Evolutionary conservation across 257 asterid species (phyloP), one percentile per base, ranked within the genome.

Genomic region (Nicotiana tabacum): DNA sequence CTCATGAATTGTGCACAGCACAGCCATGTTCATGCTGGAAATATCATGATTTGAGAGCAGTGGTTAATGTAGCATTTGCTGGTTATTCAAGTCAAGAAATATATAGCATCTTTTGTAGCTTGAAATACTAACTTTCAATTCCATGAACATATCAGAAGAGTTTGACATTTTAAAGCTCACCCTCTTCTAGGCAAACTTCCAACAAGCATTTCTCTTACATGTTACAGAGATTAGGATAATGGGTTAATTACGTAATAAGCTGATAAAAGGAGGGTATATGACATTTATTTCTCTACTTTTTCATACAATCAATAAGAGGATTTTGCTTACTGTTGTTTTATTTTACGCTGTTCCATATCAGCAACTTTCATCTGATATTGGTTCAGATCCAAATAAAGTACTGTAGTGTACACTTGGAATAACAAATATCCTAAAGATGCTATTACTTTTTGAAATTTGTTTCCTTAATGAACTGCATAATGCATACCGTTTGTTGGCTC

Each of bases 141-240:
- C 80, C 64, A 48, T 76, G 80, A 76, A 24, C 32, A 46, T 46
- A 76, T 76, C 32, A 39, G 64, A 51, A 76, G 43, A 76, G 80
- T 51, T 76, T 8, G 64, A 76, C 80, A 51, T 51, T 74, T 46
- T 27, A 46, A 24, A 46, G 79, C 35, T 74, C 18, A 39, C 79
- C 39, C 4, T 12, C 39, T 33, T 48, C 79, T 46, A 48, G 79
- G 61, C 24, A 48, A 13, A 48, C 61, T 13, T 74, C 79, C 79
- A 48, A 74, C 37, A 13, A 74, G 32, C 79, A 43, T 24, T 72
- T 43, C 21, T n/a, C 13, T 72, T 48, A 48, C 39, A 1, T 16
- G 39, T 46, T 72, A 72, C 78, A 24, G 27, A 72, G 37, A 72
- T 48, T 48, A 46, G 79, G 62, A 46, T 70, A 11, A 21, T 72